A percentile compares a stretch with the other conserved stretches of the same genome.
phyloP scores from a whole-genome alignment of 371 early-diverging fungal genomes.

The Syncephalastrum racemosum region DNA sequence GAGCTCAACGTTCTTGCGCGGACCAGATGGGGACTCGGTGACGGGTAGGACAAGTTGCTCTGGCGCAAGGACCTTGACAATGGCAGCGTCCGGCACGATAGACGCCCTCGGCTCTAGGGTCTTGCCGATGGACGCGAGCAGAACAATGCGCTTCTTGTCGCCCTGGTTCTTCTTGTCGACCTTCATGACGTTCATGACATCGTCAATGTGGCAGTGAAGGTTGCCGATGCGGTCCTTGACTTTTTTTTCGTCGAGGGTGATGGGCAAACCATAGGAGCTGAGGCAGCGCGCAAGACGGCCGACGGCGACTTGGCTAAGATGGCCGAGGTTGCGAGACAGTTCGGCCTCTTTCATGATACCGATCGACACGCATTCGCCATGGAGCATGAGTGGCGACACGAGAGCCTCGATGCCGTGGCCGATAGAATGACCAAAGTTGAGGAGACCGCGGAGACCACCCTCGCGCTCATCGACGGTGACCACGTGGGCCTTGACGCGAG shows the following conservation, averaged over 20 bases:
- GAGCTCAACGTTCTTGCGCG: conserved; percentile 53
- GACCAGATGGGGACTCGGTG: conserved; percentile 47
- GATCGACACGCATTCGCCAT: conserved; percentile 96
- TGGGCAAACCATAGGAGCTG: conserved; percentile 86
- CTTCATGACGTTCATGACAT: conserved; percentile 86
- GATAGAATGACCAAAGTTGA: conserved; percentile 97
- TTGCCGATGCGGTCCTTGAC: conserved; percentile 68
- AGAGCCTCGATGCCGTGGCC: conserved; percentile 97
- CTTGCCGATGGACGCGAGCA: conserved; percentile 82
- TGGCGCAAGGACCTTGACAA: conserved; percentile 79
- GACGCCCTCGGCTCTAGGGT: conserved; percentile 84
- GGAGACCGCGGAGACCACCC: conserved; percentile 89
- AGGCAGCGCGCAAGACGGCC: conserved; percentile 88
- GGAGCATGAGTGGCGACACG: conserved; percentile 86
- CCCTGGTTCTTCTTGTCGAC: conserved; percentile 97
- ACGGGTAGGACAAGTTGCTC: conserved; percentile 74
- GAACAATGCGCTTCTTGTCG: conserved; percentile 89
- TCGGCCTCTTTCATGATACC: conserved; percentile 96
- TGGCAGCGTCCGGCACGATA: conserved; percentile 79
- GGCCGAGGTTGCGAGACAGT: conserved; percentile 85
- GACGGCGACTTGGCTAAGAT: conserved; percentile 85
- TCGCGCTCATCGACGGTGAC: conserved; percentile 96
- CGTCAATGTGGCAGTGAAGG: conserved; percentile 70
- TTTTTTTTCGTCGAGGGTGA: conserved; percentile 77
- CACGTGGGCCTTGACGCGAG: conserved; percentile 90